These are phyloP conservation scores for Karstenula rhodostoma DNA, from an alignment of 2,329 filamentous ascomycete species.

Conservation along the genomic window DNA sequence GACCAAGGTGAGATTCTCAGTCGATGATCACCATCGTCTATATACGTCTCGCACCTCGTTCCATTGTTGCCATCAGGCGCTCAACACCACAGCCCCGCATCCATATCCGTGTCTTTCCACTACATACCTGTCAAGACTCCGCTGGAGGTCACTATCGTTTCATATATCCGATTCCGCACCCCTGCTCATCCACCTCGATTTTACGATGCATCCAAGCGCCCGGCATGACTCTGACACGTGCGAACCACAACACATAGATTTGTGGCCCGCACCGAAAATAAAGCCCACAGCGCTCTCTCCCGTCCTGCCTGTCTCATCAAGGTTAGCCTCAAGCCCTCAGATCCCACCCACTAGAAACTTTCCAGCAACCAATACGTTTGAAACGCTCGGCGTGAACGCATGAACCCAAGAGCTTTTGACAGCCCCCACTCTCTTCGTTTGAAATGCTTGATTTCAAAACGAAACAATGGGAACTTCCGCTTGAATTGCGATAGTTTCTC, in stretches of 20 bases:
- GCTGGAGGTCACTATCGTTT: constrained; percentile 3
- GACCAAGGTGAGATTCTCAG: not conserved
- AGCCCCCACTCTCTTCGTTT: not conserved
- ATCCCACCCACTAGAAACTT: not conserved
- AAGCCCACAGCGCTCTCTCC: not conserved
- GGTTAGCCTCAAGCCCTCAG: constrained; percentile 7
- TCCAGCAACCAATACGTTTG: constrained; percentile 5
- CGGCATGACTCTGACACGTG: constrained; percentile 4
- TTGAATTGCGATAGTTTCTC: not conserved
- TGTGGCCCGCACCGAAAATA: not conserved
- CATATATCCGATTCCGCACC: constrained; percentile 1
- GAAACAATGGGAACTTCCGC: not conserved
- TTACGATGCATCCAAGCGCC: constrained; percentile 5
- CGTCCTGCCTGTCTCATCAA: not conserved
- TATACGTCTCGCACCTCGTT: constrained; percentile 2
- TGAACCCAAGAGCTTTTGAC: constrained; percentile 6
- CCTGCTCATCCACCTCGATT: not conserved
- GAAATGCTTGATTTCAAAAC: not conserved
- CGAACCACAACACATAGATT: constrained; percentile 4
- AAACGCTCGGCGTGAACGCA: constrained; percentile 13
- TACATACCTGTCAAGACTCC: constrained; percentile 5
- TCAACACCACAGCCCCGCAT: constrained; percentile 1
- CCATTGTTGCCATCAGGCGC: not conserved
- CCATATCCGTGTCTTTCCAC: not conserved
- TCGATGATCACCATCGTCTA: not conserved